These are phyloP conservation scores for Tarenaya hassleriana DNA, from an alignment of 345 rosid genomes.

Conservation along the genomic window DNA sequence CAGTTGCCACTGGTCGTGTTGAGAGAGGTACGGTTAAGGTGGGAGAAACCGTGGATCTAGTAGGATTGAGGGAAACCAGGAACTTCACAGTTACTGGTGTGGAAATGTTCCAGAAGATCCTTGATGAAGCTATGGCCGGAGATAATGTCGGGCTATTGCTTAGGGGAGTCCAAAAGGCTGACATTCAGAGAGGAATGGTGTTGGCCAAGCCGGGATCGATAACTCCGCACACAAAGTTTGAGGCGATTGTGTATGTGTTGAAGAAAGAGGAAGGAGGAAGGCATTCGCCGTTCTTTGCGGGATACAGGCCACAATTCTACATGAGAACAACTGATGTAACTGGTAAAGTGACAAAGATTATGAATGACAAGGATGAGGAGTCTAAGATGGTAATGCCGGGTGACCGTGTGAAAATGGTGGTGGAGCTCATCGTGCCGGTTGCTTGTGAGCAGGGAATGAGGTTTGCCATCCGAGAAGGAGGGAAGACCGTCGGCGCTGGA, in stretches of 20 bases:
- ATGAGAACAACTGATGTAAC: conserved; percentile 98
- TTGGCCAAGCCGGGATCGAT: conserved; percentile 81
- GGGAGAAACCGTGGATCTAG: conserved; percentile 72
- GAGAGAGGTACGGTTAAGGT: conserved; percentile 76
- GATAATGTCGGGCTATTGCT: conserved; percentile 91
- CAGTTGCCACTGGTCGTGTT: conserved; percentile 85
- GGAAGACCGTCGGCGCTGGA: conserved; percentile 92
- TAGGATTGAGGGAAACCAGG: conserved; percentile 80
- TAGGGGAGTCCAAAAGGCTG: conserved; percentile 78
- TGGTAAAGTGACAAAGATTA: conserved; percentile 61
- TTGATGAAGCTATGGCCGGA: conserved; percentile 87
- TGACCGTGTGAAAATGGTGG: conserved; percentile 83
- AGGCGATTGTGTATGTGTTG: conserved; percentile 67
- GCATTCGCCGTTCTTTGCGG: conserved; percentile 82
- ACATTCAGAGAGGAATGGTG: conserved; percentile 96
- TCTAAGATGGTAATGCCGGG: conserved; percentile 99
- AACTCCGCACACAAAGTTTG: conserved; percentile 70
- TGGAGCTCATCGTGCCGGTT: conserved; percentile 85
- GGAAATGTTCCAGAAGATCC: conserved; percentile 84
- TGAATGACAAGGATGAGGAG: conserved; percentile 90
- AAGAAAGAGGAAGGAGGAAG: conserved; percentile 98
- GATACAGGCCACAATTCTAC: conserved; percentile 89
- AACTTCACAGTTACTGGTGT: conserved; percentile 67
- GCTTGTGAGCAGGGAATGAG: conserved; percentile 96
- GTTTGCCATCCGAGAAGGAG: conserved; percentile 96